Percentiles rank a stretch among this genome's conserved stretches.
Conservation (phyloP, 805 yeast species). For the Starmerella vaccinii region DNA sequence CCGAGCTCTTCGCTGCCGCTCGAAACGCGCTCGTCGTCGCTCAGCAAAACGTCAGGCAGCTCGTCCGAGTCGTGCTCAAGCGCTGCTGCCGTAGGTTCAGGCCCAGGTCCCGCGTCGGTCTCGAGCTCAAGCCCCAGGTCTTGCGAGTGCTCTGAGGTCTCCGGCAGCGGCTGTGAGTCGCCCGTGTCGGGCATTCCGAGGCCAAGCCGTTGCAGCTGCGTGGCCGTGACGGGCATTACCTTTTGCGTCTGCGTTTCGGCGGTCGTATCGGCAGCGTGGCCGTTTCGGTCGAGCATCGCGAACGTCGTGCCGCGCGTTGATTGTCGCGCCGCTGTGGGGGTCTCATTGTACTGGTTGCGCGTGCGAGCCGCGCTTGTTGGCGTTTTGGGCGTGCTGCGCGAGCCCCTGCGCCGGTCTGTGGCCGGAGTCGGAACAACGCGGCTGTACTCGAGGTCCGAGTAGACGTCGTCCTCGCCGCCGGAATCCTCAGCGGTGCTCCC, state of each 20-base stretch:
- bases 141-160: conserved; percentile 5
- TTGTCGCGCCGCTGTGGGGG: background rate
- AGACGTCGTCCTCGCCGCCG: conserved; percentile 11
- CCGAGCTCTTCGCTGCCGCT: conserved; percentile 10
- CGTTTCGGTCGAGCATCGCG: background rate
- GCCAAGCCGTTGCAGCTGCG: conserved; percentile 2
- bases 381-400: conserved; percentile 13
- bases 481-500: conserved; percentile 13
- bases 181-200: background rate
- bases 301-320: background rate
- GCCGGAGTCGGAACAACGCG: conserved; percentile 13
- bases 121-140: conserved; percentile 9
- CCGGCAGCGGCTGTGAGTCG: background rate
- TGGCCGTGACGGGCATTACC: background rate
- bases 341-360: background rate
- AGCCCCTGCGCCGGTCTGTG: background rate
- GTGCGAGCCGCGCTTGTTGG: background rate
- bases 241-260: conserved; percentile 1
- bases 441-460: conserved; percentile 16
- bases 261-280: background rate
- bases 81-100: background rate
- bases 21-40: conserved; percentile 11
- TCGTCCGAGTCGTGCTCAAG: background rate
- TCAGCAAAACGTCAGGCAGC: background rate
- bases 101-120: background rate